phyloP scores from a whole-genome alignment of 2,329 filamentous ascomycete species.

The Microdochium paspali region DNA sequence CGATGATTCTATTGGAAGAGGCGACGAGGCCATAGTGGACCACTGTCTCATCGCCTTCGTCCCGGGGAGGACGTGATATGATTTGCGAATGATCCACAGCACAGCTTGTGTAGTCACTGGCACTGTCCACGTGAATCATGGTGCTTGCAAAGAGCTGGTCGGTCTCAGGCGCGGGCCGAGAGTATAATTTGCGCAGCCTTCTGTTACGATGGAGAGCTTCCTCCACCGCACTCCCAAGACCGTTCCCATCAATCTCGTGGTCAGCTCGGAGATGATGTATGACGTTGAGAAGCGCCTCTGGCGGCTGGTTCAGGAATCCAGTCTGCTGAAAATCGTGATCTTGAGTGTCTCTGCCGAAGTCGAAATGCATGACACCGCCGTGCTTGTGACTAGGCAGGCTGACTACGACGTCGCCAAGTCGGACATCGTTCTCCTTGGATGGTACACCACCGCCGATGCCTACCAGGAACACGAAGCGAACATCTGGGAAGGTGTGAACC shows the following conservation, averaged over 20 bases:
- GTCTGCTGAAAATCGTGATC: not conserved
- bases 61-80: not conserved
- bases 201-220: not conserved
- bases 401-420: slow-evolving; percentile 16
- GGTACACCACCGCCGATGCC: slow-evolving; percentile 14
- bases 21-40: not conserved
- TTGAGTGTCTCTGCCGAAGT: slow-evolving; percentile 1
- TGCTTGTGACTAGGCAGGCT: slow-evolving; percentile 5
- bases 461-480: slow-evolving; percentile 11
- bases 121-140: not conserved
- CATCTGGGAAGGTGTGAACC: slow-evolving; percentile 20
- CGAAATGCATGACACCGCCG: slow-evolving; percentile 4
- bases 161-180: not conserved
- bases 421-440: slow-evolving; percentile 7
- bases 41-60: not conserved
- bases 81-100: not conserved
- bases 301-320: not conserved
- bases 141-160: not conserved
- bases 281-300: not conserved
- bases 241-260: not conserved
- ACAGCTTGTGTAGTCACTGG: not conserved
- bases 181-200: not conserved
- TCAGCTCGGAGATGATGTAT: not conserved
- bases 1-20: not conserved
- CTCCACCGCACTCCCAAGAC: not conserved